Base-by-base conservation (phyloP, 768 basidiomycete genomes). In the Agaricus subrufescens region DNA sequence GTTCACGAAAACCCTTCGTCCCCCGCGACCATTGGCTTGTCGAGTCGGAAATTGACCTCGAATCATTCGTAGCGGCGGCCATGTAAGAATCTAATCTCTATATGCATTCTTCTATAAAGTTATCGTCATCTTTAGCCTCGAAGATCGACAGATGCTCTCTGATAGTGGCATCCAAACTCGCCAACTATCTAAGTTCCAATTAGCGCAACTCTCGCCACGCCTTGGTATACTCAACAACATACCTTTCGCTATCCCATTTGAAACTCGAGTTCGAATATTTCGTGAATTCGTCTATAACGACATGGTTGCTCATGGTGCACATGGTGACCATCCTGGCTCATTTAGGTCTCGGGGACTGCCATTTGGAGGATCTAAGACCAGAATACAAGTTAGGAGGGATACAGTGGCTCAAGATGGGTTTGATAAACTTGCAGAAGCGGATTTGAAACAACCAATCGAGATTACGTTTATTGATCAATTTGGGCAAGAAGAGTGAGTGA, bases 401-500 rank as follows among this genome's bases (percentile, higher is more conserved):
- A 82, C 74, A 60, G 84, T 99, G 15, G 85, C 94, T 2, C 81
- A 97, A 70, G 96, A 99, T 66, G 94, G 94, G 37, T 98, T 94
- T 69, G 88, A 93, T 63, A 78, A 82, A 58, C 81, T 98, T 27
- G 76, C 78, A 2, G 91, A 91, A 3, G 79, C 81, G 3, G 84
- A 91, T 65, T 67, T 98, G 63, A 95, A 94, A 72, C 77, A 77
- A n/a, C 82, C 85, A 9, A 80, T 98, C 26, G 81, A 87, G 64
- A 98, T 99, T 62, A 80, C 81, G n/a, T 98, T 99, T 68, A 79
- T 96, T 27, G 94, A 98, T 69, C 86, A 91, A 70, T 94, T 86
- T 58, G 92, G 90, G 29, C 78, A 86, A 60, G 83, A 83, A 62
- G 91, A 96, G 91, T 94, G 65, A 69, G 87, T 75, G 10, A 30